A percentile compares a stretch with the other conserved stretches of the same genome.
These are phyloP conservation scores for Leishmania lainsoni DNA, from an alignment of 208 protist species.

Conservation along the genomic window DNA sequence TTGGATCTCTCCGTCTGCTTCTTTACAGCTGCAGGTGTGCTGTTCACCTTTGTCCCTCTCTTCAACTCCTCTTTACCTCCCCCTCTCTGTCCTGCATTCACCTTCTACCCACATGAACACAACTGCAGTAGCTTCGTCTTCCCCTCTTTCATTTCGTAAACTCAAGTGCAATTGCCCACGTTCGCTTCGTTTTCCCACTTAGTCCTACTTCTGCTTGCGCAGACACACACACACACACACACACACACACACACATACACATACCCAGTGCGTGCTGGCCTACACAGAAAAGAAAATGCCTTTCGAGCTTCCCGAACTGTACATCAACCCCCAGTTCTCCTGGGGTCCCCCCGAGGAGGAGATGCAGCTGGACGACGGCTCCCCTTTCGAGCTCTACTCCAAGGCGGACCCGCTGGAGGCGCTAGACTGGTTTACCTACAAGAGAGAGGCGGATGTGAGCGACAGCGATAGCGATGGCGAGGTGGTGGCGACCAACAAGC, in stretches of 20 bases:
- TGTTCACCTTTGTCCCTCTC: not conserved
- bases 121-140: not conserved
- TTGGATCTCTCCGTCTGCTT: not conserved
- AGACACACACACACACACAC: not conserved
- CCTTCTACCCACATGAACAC: not conserved
- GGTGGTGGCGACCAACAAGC: slow-evolving; percentile 33
- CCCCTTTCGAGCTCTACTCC: slow-evolving; percentile 65
- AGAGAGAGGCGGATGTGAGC: slow-evolving; percentile 23
- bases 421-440: slow-evolving; percentile 58
- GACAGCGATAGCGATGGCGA: slow-evolving; percentile 37
- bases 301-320: slow-evolving; percentile 78
- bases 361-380: slow-evolving; percentile 61
- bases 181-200: not conserved
- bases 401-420: slow-evolving; percentile 56
- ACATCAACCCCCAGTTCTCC: slow-evolving; percentile 68
- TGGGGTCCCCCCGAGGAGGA: slow-evolving; percentile 85
- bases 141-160: not conserved
- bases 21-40: not conserved
- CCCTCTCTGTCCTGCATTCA: not conserved
- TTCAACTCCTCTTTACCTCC: not conserved
- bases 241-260: slow-evolving; percentile 10
- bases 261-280: not conserved
- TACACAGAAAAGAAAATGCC: slow-evolving; percentile 39
- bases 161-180: not conserved
- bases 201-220: not conserved